These are phyloP conservation scores for Roridomyces roridus DNA, from an alignment of 768 basidiomycete species.

Conservation along the genomic window DNA sequence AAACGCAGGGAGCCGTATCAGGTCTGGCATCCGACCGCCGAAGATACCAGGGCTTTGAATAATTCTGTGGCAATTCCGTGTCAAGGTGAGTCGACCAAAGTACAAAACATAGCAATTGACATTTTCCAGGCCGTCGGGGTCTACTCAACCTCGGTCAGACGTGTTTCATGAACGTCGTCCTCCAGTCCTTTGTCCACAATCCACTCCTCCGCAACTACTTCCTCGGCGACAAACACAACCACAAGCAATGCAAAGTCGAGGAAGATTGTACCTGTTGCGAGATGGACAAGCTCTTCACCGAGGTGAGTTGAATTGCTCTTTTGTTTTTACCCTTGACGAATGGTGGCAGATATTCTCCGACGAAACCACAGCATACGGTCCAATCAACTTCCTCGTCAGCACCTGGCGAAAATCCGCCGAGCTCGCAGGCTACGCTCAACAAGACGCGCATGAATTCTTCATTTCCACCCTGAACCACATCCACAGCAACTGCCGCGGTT, in stretches of 20 bases:
- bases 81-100: conserved; percentile 57
- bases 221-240: conserved; percentile 89
- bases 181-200: conserved; percentile 90
- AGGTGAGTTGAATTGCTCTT: conserved; percentile 48
- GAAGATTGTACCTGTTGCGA: conserved; percentile 87
- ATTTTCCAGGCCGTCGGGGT: conserved; percentile 71
- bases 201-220: conserved; percentile 90
- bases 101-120: background rate
- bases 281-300: conserved; percentile 86
- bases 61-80: conserved; percentile 64
- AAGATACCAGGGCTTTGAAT: conserved; percentile 52
- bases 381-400: conserved; percentile 80
- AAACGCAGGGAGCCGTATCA: conserved; percentile 50
- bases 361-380: conserved; percentile 72
- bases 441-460: conserved; percentile 92
- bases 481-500: conserved; percentile 77
- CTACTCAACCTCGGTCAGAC: conserved; percentile 91
- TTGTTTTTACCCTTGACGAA: background rate
- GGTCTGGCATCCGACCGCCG: conserved; percentile 52
- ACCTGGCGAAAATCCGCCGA: conserved; percentile 86
- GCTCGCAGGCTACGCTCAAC: conserved; percentile 91
- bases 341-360: conserved; percentile 60
- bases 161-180: conserved; percentile 91
- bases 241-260: conserved; percentile 65
- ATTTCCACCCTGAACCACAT: conserved; percentile 87